These are phyloP conservation scores for Sambucus nigra DNA, from an alignment of 129 eudicot genomes.

Conservation along the genomic window DNA sequence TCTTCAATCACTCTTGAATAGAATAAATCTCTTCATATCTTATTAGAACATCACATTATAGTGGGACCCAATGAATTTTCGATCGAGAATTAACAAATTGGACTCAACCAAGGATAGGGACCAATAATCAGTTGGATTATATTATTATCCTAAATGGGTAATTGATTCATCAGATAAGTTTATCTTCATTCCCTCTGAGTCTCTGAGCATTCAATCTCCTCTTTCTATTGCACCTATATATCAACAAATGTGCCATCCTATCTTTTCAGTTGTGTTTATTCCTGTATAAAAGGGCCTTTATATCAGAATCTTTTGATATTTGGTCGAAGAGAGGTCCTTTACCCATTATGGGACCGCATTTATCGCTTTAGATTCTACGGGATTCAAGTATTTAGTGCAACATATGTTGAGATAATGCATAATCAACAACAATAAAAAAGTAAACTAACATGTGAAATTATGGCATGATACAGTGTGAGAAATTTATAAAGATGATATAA, in stretches of 20 bases:
- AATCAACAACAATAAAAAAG: too few species aligned
- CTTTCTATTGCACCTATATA: not conserved
- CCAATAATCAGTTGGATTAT: constrained; percentile 55
- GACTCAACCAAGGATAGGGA: constrained; percentile 70
- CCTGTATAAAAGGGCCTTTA: not conserved
- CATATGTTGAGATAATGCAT: too few species aligned
- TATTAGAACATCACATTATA: constrained; percentile 61
- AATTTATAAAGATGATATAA: too few species aligned
- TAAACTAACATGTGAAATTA: too few species aligned
- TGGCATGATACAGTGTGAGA: too few species aligned
- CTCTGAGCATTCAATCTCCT: not conserved
- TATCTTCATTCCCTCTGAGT: not conserved
- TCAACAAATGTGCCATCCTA: not conserved
- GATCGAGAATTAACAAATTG: constrained; percentile 60
- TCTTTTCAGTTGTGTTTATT: not conserved
- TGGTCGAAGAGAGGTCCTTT: not conserved
- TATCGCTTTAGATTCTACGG: not conserved
- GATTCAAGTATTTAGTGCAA: not conserved
- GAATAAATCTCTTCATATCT: constrained; percentile 64
- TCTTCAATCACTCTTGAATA: constrained; percentile 54
- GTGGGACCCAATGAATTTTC: constrained; percentile 66
- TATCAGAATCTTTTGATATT: not conserved
- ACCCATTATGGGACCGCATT: not conserved
- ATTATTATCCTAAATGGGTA: constrained; percentile 44
- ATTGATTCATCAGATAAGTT: not conserved